A percentile compares a stretch with the other conserved stretches of the same genome.
These are phyloP conservation scores for Talinum fruticosum DNA, from an alignment of 148 eudicot genomes.

Conservation along the genomic window DNA sequence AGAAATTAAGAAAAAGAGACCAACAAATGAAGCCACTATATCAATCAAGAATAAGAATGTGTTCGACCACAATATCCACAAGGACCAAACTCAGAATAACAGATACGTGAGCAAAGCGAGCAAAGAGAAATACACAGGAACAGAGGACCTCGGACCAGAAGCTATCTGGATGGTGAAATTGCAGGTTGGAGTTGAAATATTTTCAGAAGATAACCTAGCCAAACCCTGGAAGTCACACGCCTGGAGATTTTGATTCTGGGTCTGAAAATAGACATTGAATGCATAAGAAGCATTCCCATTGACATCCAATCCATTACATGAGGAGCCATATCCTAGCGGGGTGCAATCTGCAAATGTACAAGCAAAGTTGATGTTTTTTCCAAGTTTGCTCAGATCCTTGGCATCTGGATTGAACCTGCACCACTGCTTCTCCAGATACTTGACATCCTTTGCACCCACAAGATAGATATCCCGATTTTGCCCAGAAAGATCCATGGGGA, in stretches of 20 bases:
- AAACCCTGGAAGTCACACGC: constrained; percentile 70
- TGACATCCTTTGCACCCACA: constrained; percentile 55
- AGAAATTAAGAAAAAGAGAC: not conserved
- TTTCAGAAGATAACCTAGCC: constrained; percentile 49
- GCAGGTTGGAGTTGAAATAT: constrained; percentile 68
- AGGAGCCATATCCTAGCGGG: constrained; percentile 70
- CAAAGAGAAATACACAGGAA: constrained; percentile 17
- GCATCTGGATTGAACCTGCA: constrained; percentile 61
- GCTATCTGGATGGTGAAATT: constrained; percentile 70
- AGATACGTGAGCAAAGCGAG: constrained; percentile 17
- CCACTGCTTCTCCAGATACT: constrained; percentile 62
- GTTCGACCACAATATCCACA: constrained; percentile 5
- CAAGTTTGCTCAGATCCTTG: constrained; percentile 52
- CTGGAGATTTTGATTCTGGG: constrained; percentile 43
- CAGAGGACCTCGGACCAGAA: constrained; percentile 19
- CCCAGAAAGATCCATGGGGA: constrained; percentile 54
- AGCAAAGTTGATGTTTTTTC: constrained; percentile 54
- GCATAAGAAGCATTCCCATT: constrained; percentile 74
- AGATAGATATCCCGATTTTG: constrained; percentile 42
- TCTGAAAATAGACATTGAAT: constrained; percentile 74
- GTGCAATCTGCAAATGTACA: constrained; percentile 75
- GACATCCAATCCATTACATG: constrained; percentile 63
- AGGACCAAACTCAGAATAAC: constrained; percentile 15
- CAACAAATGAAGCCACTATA: not conserved
- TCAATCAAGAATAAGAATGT: constrained; percentile 11